These are phyloP conservation scores for Beauveria sp. DNA, from an alignment of 2,329 filamentous ascomycete genomes.

Conservation along the genomic window DNA sequence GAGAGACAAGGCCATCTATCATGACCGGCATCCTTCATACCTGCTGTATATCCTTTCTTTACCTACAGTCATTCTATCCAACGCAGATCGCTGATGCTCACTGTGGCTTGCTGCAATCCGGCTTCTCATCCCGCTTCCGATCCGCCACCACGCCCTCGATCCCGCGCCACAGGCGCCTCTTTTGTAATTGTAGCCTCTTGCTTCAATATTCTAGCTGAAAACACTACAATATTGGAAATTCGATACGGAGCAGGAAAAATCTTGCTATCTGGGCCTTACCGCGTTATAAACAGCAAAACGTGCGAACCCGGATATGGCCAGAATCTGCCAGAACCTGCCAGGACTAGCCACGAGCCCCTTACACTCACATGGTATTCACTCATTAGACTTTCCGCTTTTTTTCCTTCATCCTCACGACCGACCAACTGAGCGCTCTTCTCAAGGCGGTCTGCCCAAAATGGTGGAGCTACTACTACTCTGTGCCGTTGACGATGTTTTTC, in stretches of 20 bases:
- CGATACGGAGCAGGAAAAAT: neutral
- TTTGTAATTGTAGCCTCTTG: neutral
- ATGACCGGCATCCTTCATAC: neutral
- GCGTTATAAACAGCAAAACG: neutral
- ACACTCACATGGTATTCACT: too few relatives aligned
- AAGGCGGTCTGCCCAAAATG: neutral
- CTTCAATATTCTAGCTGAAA: neutral
- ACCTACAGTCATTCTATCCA: neutral
- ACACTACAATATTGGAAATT: neutral
- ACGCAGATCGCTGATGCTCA: neutral
- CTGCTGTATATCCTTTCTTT: neutral
- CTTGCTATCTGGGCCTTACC: neutral
- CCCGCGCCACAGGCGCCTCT: neutral
- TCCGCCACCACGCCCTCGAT: neutral
- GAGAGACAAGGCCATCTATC: neutral
- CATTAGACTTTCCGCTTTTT: too few relatives aligned
- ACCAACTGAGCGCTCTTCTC: neutral
- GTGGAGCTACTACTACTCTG: neutral
- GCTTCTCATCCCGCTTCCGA: neutral
- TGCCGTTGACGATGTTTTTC: neutral
- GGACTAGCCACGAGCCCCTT: too few relatives aligned
- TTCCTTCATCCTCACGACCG: too few relatives aligned
- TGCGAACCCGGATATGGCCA: too few relatives aligned
- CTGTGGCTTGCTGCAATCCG: neutral
- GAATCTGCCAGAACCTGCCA: too few relatives aligned